phyloP scores from a whole-genome alignment of 805 yeast species.

The Maudiozyma bulderi region DNA sequence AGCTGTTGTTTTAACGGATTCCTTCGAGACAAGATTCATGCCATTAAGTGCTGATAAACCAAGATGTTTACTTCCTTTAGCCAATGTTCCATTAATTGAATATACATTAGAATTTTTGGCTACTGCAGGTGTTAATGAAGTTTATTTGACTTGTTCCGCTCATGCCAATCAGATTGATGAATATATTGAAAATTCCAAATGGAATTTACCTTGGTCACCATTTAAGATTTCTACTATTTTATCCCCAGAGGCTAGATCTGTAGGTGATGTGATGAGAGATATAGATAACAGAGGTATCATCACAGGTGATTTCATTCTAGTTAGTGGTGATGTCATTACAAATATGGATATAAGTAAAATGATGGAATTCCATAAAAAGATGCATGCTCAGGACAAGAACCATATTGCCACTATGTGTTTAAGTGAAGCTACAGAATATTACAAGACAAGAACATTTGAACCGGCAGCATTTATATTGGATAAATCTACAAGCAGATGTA shows the following conservation, averaged over 20 bases:
- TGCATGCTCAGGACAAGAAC: conserved; percentile 70
- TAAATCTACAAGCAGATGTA: conserved; percentile 60
- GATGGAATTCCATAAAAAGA: conserved; percentile 60
- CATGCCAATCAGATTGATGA: conserved; percentile 83
- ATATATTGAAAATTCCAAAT: conserved; percentile 66
- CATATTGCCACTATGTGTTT: conserved; percentile 92
- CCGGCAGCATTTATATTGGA: conserved; percentile 83
- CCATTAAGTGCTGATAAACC: conserved; percentile 83
- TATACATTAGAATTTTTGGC: conserved; percentile 93
- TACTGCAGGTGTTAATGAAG: conserved; percentile 81
- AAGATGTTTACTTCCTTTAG: conserved; percentile 83
- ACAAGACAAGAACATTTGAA: conserved; percentile 75
- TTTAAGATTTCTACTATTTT: conserved; percentile 70
- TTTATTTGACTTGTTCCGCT: conserved; percentile 77
- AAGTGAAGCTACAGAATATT: conserved; percentile 73
- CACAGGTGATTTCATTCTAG: conserved; percentile 78
- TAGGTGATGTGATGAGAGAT: conserved; percentile 97
- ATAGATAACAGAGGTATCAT: conserved; percentile 84
- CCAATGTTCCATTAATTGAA: conserved; percentile 88
- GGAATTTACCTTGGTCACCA: conserved; percentile 65
- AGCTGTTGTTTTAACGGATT: conserved; percentile 91
- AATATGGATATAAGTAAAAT: conserved; percentile 74
- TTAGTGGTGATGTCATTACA: conserved; percentile 93
- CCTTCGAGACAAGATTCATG: conserved; percentile 85
- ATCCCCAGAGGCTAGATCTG: conserved; percentile 80